Conservation (phyloP, 306 rosid genomes). For the Mucuna pruriens region DNA sequence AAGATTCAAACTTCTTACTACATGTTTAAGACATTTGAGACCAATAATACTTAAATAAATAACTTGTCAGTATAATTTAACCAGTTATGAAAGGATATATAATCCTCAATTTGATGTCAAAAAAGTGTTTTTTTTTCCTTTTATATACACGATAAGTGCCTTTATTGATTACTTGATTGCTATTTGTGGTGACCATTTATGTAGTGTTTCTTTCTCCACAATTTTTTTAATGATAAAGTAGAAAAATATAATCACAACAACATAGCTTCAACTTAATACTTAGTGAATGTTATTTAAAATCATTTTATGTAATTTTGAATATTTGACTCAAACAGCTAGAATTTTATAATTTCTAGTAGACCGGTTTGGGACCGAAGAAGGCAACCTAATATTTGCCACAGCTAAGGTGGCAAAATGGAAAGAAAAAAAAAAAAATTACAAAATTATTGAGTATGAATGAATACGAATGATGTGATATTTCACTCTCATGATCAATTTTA, state of each 20-base stretch:
- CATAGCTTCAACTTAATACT: no score
- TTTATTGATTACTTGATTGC: not conserved
- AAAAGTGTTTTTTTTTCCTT: not conserved
- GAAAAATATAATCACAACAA: no score
- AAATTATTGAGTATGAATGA: no score
- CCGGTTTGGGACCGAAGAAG: not conserved
- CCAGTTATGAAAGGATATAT: no score
- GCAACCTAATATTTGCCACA: not conserved
- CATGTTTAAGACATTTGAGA: no score
- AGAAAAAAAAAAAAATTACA: no score
- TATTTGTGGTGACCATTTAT: not conserved
- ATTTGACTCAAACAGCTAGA: not conserved
- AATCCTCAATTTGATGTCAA: slow-evolving; percentile 11
- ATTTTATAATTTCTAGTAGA: not conserved
- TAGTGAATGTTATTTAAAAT: no score
- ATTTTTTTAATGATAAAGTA: no score
- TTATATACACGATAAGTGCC: not conserved
- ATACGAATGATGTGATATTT: not conserved
- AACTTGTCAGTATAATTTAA: no score
- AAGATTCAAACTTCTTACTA: no score
- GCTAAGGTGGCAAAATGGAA: slow-evolving; percentile 21
- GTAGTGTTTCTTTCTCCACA: not conserved
- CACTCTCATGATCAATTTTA: not conserved
- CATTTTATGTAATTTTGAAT: slow-evolving; percentile 17
- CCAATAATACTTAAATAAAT: no score